Evolutionary conservation across 495 filamentous ascomycete species (phyloP).

Genomic region (Rhizodiscina lignyota): DNA sequence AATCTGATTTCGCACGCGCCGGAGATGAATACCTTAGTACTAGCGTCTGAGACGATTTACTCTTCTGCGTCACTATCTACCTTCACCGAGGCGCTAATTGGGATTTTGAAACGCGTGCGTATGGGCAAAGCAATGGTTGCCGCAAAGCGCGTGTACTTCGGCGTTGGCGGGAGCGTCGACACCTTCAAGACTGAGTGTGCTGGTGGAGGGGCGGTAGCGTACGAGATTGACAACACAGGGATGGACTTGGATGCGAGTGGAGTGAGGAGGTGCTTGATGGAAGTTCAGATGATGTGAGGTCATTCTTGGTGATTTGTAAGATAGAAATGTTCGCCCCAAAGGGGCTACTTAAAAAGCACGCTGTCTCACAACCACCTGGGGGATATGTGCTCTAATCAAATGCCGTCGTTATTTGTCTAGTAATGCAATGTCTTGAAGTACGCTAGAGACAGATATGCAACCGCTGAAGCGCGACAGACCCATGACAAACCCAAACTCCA

Average conservation of each 20-base stretch:
- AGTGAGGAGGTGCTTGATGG: conserved; percentile 23
- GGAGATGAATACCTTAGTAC: conserved; percentile 33
- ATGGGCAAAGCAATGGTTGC: conserved; percentile 55
- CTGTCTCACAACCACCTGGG: no score
- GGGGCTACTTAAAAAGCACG: no score
- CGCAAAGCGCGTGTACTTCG: conserved; percentile 91
- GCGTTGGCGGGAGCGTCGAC: conserved; percentile 83
- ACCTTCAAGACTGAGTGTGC: conserved; percentile 58
- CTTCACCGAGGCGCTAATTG: conserved; percentile 59
- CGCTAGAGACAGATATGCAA: no score
- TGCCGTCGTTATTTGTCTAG: no score
- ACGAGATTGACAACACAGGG: conserved; percentile 25
- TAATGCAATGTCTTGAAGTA: no score
- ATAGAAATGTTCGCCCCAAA: no score
- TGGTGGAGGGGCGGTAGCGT: conserved; percentile 34
- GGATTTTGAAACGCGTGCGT: conserved; percentile 39
- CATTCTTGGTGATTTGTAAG: no score
- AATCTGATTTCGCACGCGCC: conserved; percentile 13
- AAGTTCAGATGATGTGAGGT: conserved; percentile 24
- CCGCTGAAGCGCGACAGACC: no score
- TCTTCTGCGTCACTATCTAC: conserved; percentile 53
- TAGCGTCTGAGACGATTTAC: conserved; percentile 94
- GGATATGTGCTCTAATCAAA: no score
- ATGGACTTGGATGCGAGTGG: conserved; percentile 34
- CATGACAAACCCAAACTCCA: no score